Evolutionary conservation across 83 land plant genomes (phyloP), one percentile per base, ranked within the genome.

Genomic region (Picea abies): DNA sequence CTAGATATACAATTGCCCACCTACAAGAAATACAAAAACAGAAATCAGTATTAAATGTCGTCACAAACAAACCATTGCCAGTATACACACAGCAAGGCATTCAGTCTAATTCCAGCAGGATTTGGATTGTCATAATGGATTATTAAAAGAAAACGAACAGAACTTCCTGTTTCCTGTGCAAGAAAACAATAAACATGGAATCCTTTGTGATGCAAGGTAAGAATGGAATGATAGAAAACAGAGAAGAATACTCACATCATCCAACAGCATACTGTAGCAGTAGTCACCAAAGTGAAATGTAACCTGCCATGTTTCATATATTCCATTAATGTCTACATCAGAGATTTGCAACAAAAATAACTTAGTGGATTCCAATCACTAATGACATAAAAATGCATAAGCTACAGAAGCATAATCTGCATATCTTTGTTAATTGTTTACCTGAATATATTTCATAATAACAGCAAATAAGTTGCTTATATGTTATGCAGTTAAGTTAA

Each of bases 201-300:
- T 16, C 7, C 10, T 65, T 17, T 63, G 19, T 63, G 22, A 23
- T 6, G 26, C 7, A 14, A 60, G 9, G 11, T 60, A 29, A 25
- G n/a, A 32, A 78, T 60, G n/a, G 3, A 78, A 60, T 32, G 37
- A 3, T 60, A 2, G 6, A 29, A n/a, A 29, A 4, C 9, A 76
- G 35, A 61, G 39, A 60, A 78, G 10, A 60, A 10, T 78, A 78
- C 80, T 60, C 64, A 78, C 80, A 78, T 78, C 80, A 78, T 78
- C 80, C 80, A 78, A 78, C 80, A 78, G 80, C 80, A 78, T 5
- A 78, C 80, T 60, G 80, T 78, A 78, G 80, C 63, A 60, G 80
- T 78, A 16, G 4, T 60, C 32, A 78, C 80, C 80, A 78, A 78
- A 6, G 80, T 78, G 60, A 78, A 60, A 78, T 78, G 80, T 35